Base-by-base conservation (phyloP, 352 stramenopile species). In the Blastocystis hominis region DNA sequence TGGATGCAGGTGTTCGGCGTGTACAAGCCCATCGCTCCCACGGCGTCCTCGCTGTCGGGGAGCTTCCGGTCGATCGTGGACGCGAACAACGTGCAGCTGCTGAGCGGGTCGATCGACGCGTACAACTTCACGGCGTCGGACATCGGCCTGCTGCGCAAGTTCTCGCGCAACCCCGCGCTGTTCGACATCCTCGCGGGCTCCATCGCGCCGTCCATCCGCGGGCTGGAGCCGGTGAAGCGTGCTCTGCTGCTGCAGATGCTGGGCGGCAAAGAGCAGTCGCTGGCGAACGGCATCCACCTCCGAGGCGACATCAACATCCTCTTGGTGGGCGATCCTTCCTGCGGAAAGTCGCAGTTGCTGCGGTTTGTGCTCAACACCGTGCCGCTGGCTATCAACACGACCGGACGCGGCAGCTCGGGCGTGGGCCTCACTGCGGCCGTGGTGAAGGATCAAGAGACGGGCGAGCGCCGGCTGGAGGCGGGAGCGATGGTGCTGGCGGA, bases 401-500 rank as follows among this genome's bases (percentile, higher is more conserved):
- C 94, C 36, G 93, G 94, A 36, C 92, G 94, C 64, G 93, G 93
- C 88, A 90, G 94, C 90, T 91, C 91, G 93, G 90, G 97, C 91
- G 96, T 99, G 47, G 97, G 97, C 95, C 91, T 99, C 38, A 99
- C 97, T 0, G 97, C 97, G 20, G 96, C 96, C 0, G 96, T 99
- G 2, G 98, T 96, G 0, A 94, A 94, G 46, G 97, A 99, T 89
- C 94, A 95, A 3, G 94, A 97, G 59, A 96, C 94, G 5, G 95
- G 95, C 44, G 93, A 96, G 84, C 91, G 93, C 89, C 96, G 91
- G 91, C 93, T 93, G 86, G 97, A 99, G 91, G 97, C 97, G 38
- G 97, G 97, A 77, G 97, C 97, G 4, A 98, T 99, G 96, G 97
- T 99, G 7, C 90, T 99, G 15, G 97, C 96, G 2, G 97, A 99